Evolutionary conservation across 768 basidiomycete genomes (phyloP).

Genomic region (Tulasnella sp.): DNA sequence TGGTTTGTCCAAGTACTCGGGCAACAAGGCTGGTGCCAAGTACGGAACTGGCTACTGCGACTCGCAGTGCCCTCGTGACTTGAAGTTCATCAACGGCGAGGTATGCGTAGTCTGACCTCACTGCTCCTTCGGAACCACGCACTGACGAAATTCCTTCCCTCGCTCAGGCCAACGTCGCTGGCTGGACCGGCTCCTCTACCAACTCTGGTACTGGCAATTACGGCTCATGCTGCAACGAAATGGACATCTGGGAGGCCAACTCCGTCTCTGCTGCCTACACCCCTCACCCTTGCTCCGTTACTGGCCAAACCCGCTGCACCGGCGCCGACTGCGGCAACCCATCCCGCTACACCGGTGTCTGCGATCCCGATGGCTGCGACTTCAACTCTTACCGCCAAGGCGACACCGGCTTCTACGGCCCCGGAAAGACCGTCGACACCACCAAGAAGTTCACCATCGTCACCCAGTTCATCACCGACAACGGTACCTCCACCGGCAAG

Average conservation of each 20-base stretch:
- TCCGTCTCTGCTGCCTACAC: constrained; percentile 44
- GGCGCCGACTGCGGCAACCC: constrained; percentile 27
- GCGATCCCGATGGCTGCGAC: constrained; percentile 53
- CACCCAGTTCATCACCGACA: constrained; percentile 48
- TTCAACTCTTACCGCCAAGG: constrained; percentile 59
- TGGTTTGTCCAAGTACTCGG: constrained; percentile 41
- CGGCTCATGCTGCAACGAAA: constrained; percentile 50
- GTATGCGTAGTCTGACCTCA: constrained; percentile 29
- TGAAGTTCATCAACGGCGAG: constrained; percentile 53
- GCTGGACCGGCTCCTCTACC: constrained; percentile 34
- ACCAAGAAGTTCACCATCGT: constrained; percentile 47
- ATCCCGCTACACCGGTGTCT: constrained; percentile 29
- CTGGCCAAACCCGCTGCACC: constrained; percentile 39
- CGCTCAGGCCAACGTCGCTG: constrained; percentile 41
- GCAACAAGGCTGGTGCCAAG: constrained; percentile 50
- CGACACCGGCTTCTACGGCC: constrained; percentile 40
- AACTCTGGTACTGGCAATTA: constrained; percentile 42
- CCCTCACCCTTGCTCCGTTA: constrained; percentile 43
- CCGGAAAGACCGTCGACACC: constrained; percentile 45
- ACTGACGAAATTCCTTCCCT: background rate
- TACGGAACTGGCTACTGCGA: constrained; percentile 63
- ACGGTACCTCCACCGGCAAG: constrained; percentile 40
- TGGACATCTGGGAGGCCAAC: constrained; percentile 58
- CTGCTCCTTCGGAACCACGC: background rate
- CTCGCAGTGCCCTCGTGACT: constrained; percentile 50